Evolutionary conservation across 192 early-diverging fungal species (phyloP).

Genomic region (Entomortierella chlamydospora): DNA sequence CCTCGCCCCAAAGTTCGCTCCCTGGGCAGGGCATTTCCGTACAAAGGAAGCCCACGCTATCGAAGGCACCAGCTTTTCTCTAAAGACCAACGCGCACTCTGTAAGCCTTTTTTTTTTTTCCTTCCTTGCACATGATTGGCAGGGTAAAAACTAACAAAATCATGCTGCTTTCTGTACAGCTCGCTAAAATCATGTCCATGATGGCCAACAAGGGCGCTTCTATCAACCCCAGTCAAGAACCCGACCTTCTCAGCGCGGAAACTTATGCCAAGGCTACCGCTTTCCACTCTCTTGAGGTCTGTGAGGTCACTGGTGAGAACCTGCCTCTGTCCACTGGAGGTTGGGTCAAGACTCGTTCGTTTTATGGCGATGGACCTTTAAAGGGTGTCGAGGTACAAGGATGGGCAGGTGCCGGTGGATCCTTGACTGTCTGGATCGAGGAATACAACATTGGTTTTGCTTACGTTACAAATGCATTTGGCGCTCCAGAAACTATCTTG

Average conservation of each 20-base stretch:
- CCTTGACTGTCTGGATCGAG: slow-evolving; percentile 65
- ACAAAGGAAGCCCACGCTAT: slow-evolving; percentile 36
- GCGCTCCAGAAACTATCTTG: slow-evolving; percentile 35
- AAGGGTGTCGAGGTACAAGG: slow-evolving; percentile 59
- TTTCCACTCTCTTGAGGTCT: slow-evolving; percentile 1
- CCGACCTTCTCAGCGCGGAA: slow-evolving; percentile 19
- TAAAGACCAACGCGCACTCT: slow-evolving; percentile 53
- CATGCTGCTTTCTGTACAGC: too few relatives aligned
- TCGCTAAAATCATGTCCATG: slow-evolving; percentile 41
- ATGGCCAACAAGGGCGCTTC: slow-evolving; percentile 56
- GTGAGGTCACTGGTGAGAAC: slow-evolving; percentile 23
- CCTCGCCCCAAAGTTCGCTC: slow-evolving; percentile 21
- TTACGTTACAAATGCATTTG: slow-evolving; percentile 69
- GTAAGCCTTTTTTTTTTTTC: slow-evolving; percentile 29
- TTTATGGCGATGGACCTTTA: slow-evolving; percentile 21
- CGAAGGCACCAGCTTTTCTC: slow-evolving; percentile 38
- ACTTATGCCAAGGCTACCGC: slow-evolving; percentile 37
- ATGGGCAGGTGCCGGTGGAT: slow-evolving; percentile 77
- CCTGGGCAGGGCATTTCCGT: slow-evolving; percentile 4
- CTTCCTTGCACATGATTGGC: not conserved
- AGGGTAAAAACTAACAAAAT: too few relatives aligned
- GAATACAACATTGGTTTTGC: slow-evolving; percentile 67
- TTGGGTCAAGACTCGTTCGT: slow-evolving; percentile 30
- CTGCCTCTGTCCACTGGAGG: slow-evolving; percentile 60
- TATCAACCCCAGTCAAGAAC: slow-evolving; percentile 29